Conservation (phyloP, 129 eudicot species). For the Centaurea solstitialis region DNA sequence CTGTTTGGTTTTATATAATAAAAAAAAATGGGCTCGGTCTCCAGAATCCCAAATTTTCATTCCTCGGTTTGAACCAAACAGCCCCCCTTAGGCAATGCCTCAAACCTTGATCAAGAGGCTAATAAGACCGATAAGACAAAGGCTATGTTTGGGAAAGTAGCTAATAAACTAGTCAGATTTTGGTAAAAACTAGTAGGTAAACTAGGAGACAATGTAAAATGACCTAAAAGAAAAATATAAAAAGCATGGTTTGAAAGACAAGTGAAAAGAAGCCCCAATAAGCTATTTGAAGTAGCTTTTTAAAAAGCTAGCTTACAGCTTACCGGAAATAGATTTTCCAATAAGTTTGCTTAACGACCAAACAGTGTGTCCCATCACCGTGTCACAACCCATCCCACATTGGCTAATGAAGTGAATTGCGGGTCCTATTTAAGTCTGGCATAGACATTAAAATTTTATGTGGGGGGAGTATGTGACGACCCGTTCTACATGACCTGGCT, state of each 20-base stretch:
- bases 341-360: not conserved
- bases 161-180: not conserved
- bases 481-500: not conserved
- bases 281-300: not conserved
- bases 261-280: not conserved
- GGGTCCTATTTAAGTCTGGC: not conserved
- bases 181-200: not conserved
- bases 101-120: not conserved
- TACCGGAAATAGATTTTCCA: not conserved
- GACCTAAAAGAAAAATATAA: not conserved
- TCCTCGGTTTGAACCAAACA: too few relatives aligned
- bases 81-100: too few relatives aligned
- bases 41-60: too few relatives aligned
- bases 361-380: not conserved
- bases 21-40: too few relatives aligned
- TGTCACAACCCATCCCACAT: not conserved
- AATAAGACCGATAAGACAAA: not conserved
- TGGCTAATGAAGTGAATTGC: not conserved
- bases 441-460: too few relatives aligned
- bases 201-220: not conserved
- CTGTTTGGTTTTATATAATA: too few relatives aligned
- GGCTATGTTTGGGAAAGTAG: not conserved
- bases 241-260: not conserved
- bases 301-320: not conserved
- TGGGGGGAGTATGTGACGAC: too few relatives aligned